A percentile compares a stretch with the other conserved stretches of the same genome.
phyloP scores from a whole-genome alignment of 2,329 filamentous ascomycete genomes.

The Aspergillus sojae region DNA sequence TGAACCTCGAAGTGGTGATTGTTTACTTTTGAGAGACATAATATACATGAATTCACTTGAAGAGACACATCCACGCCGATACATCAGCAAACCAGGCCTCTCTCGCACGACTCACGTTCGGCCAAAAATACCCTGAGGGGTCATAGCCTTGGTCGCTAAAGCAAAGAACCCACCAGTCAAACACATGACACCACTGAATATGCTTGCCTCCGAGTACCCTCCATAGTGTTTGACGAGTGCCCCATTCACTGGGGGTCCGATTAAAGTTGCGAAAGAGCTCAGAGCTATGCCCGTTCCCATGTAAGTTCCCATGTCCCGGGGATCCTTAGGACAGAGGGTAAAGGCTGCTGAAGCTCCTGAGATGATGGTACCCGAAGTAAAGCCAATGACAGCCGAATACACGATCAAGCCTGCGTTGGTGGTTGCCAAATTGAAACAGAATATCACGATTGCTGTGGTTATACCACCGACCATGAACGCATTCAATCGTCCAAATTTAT shows the following conservation, averaged over 20 bases:
- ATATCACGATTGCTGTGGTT: constrained; percentile 31
- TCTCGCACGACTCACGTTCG: background rate
- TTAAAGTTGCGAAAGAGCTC: constrained; percentile 47
- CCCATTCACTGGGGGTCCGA: constrained; percentile 53
- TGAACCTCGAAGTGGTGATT: background rate
- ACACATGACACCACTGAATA: constrained; percentile 38
- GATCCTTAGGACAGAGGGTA: constrained; percentile 33
- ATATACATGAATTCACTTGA: background rate
- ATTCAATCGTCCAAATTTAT: constrained; percentile 40
- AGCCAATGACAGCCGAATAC: constrained; percentile 40
- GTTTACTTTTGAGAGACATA: background rate
- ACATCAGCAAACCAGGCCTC: no score
- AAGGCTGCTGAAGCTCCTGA: constrained; percentile 41
- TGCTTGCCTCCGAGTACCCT: constrained; percentile 40
- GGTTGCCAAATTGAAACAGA: constrained; percentile 35
- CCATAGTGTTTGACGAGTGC: constrained; percentile 47
- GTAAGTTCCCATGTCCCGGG: constrained; percentile 40
- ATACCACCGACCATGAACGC: constrained; percentile 29
- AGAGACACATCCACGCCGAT: background rate
- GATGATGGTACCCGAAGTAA: constrained; percentile 44
- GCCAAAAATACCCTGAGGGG: constrained; percentile 42
- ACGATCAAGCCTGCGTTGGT: constrained; percentile 31
- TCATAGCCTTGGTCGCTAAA: constrained; percentile 39
- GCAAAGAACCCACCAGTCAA: constrained; percentile 27
- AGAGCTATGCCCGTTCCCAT: constrained; percentile 42